A percentile compares a stretch with the other conserved stretches of the same genome.
Evolutionary conservation across 306 rosid species (phyloP).

Genomic region (Malus fusca): DNA sequence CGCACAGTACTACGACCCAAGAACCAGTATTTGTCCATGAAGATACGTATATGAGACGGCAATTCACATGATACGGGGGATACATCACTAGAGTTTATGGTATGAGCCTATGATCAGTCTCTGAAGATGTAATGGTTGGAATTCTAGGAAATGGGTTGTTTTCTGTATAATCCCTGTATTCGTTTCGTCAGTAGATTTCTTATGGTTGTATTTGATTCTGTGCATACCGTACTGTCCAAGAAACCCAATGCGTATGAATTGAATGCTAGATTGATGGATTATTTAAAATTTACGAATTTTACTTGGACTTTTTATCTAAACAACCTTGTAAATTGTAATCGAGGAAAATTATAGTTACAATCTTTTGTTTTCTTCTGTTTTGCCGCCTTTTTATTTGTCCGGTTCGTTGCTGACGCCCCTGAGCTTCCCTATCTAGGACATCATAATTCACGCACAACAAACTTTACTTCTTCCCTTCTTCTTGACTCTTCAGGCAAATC

Average conservation of each 20-base stretch:
- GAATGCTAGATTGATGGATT: neutral
- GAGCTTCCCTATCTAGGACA: neutral
- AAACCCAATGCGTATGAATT: neutral
- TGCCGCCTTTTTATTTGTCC: neutral
- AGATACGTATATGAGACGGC: slow-evolving; percentile 80
- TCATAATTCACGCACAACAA: neutral
- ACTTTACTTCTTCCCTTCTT: too few species aligned
- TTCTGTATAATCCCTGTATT: neutral
- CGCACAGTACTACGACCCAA: slow-evolving; percentile 28
- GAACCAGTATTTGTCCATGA: slow-evolving; percentile 84
- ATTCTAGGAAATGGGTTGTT: neutral
- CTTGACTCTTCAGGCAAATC: neutral
- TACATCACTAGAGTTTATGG: neutral
- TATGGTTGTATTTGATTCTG: neutral
- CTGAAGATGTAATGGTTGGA: neutral
- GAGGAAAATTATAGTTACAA: neutral
- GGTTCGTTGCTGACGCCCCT: too few species aligned
- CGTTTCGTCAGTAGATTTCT: neutral
- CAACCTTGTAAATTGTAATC: neutral
- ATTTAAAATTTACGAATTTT: neutral
- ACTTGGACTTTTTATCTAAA: neutral
- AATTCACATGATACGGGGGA: slow-evolving; percentile 47
- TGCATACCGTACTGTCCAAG: neutral
- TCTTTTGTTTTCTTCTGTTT: neutral
- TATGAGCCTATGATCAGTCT: neutral